These are phyloP conservation scores for Penicillium roqueforti DNA, from an alignment of 495 filamentous ascomycete species.

Conservation along the genomic window DNA sequence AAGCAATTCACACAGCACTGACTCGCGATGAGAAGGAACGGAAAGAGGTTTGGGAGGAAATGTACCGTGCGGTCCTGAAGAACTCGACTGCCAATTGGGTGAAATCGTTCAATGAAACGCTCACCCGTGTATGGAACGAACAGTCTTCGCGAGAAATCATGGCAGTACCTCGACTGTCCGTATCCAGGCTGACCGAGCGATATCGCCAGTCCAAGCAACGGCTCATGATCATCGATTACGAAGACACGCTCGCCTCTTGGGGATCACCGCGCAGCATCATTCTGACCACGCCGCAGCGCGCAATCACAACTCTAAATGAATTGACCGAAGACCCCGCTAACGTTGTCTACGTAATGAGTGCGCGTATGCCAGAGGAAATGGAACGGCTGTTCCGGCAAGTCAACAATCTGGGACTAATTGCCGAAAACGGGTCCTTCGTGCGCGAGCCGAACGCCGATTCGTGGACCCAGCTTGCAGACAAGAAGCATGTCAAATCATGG, in stretches of 20 bases:
- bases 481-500: constrained; percentile 63
- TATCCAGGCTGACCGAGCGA: constrained; percentile 54
- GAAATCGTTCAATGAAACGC: constrained; percentile 59
- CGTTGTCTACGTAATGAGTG: constrained; percentile 90
- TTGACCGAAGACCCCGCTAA: constrained; percentile 72
- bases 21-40: constrained; percentile 72
- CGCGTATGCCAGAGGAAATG: constrained; percentile 78
- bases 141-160: constrained; percentile 78
- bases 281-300: constrained; percentile 76
- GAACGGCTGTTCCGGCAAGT: constrained; percentile 77
- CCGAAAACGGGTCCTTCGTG: constrained; percentile 89
- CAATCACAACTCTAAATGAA: constrained; percentile 74
- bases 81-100: constrained; percentile 85
- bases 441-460: constrained; percentile 59
- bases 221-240: constrained; percentile 86
- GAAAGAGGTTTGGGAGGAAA: constrained; percentile 63
- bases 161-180: constrained; percentile 75
- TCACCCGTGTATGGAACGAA: constrained; percentile 71
- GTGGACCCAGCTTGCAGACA: constrained; percentile 73
- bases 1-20: constrained; percentile 75
- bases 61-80: constrained; percentile 70
- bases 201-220: constrained; percentile 63
- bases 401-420: constrained; percentile 75
- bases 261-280: constrained; percentile 75
- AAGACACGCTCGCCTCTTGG: constrained; percentile 84